These are phyloP conservation scores for Ascochyta fabae DNA, from an alignment of 2,329 filamentous ascomycete genomes.

Conservation along the genomic window DNA sequence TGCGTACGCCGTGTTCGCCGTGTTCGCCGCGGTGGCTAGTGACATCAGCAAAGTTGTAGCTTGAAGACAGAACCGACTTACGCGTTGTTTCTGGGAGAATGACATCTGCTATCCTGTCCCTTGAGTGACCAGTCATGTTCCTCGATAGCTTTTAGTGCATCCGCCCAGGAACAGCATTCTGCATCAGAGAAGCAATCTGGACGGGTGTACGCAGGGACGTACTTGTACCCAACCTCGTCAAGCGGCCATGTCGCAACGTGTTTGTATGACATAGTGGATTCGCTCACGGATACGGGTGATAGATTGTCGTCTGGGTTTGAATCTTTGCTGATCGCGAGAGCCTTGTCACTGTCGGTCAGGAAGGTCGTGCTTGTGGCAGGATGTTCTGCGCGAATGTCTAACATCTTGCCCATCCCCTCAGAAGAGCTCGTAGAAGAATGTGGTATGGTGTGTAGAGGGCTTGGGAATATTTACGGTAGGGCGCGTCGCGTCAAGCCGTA, in stretches of 20 bases:
- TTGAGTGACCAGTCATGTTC: conserved; percentile 30
- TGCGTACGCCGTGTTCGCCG: background rate
- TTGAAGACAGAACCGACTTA: background rate
- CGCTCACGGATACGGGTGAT: background rate
- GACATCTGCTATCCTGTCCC: background rate
- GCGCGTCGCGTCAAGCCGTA: background rate
- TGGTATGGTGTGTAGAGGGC: background rate
- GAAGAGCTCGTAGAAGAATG: background rate
- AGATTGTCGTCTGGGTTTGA: background rate
- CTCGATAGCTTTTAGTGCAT: conserved; percentile 31
- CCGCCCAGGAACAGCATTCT: conserved; percentile 23
- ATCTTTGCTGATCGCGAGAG: background rate
- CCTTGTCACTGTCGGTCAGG: background rate
- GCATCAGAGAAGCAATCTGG: conserved; percentile 9
- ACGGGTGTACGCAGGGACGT: conserved; percentile 1
- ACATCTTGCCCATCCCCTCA: background rate
- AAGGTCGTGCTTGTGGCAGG: no score
- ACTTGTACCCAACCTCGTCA: conserved; percentile 8
- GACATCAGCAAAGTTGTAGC: background rate
- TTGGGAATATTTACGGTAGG: background rate
- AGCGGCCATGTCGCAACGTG: background rate
- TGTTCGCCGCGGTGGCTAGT: background rate
- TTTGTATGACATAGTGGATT: background rate
- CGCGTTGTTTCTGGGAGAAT: background rate
- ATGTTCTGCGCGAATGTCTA: background rate